phyloP scores from a whole-genome alignment of 225 moss, liverwort and hornwort species.

The Bryoerythrophyllum caledonicum region DNA sequence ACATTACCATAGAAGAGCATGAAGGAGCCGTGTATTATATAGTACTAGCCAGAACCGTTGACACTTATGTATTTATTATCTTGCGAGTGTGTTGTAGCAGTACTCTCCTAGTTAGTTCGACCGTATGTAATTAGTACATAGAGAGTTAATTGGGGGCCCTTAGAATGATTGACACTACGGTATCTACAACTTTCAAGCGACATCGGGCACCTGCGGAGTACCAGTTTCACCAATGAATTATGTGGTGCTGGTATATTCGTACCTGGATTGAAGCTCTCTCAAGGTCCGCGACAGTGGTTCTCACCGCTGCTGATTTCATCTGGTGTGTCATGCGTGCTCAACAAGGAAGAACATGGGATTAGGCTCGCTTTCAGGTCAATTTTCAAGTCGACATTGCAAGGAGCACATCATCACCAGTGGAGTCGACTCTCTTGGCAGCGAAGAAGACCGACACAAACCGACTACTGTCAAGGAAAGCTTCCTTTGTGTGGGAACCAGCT shows the following conservation, averaged over 20 bases:
- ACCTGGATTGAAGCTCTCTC: slow-evolving; percentile 52
- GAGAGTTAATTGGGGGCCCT: slow-evolving; percentile 17
- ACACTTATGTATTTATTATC: slow-evolving; percentile 8
- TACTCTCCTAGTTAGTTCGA: slow-evolving; percentile 17
- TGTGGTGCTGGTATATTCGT: slow-evolving; percentile 26
- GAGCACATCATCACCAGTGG: slow-evolving; percentile 12
- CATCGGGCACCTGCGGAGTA: slow-evolving; percentile 22
- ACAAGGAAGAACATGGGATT: slow-evolving; percentile 21
- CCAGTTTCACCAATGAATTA: slow-evolving; percentile 32
- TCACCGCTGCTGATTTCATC: slow-evolving; percentile 22
- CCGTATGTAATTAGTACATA: slow-evolving; percentile 23
- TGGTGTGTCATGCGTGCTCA: slow-evolving; percentile 22
- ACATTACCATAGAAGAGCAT: slow-evolving; percentile 21
- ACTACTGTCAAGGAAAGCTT: slow-evolving; percentile 16
- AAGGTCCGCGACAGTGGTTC: slow-evolving; percentile 45
- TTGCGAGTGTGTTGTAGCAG: slow-evolving; percentile 12
- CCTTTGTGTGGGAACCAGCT: slow-evolving; percentile 18
- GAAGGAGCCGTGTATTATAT: slow-evolving; percentile 36
- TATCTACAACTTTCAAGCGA: slow-evolving; percentile 23
- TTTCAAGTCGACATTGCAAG: slow-evolving; percentile 17
- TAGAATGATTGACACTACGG: slow-evolving; percentile 2
- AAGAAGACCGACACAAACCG: neutral
- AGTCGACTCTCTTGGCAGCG: slow-evolving; percentile 9
- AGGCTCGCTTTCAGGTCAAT: slow-evolving; percentile 10
- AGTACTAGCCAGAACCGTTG: slow-evolving; percentile 17